These are phyloP conservation scores for Dacryopinax spathularia DNA, from an alignment of 768 basidiomycete species.

Conservation along the genomic window DNA sequence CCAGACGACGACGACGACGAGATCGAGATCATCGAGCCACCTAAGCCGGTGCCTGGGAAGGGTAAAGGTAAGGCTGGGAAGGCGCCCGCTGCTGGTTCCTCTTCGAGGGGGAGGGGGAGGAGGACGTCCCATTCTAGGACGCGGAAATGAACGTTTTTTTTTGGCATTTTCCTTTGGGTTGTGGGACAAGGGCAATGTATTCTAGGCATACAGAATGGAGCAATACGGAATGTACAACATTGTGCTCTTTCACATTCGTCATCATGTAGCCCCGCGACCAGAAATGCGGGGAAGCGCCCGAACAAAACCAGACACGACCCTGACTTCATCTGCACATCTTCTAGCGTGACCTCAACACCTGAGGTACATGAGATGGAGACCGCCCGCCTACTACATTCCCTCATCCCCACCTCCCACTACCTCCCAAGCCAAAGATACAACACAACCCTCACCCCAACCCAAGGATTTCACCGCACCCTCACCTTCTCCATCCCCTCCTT, in stretches of 20 bases:
- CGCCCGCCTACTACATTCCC: background rate
- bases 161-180: background rate
- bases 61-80: background rate
- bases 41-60: slow-evolving; percentile 12
- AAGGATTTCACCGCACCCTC: background rate
- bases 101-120: background rate
- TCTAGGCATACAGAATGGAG: background rate
- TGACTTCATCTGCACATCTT: too few species aligned
- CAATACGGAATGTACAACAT: background rate
- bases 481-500: background rate
- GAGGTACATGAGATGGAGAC: too few species aligned
- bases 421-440: background rate
- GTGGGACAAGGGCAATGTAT: background rate
- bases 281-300: too few species aligned
- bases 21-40: slow-evolving; percentile 38
- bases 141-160: background rate
- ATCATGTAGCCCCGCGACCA: too few species aligned
- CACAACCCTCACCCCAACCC: background rate
- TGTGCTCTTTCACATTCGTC: too few species aligned
- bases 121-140: background rate
- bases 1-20: slow-evolving; percentile 35
- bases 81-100: background rate
- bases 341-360: too few species aligned
- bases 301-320: too few species aligned
- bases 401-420: background rate